Base-by-base conservation (phyloP, 768 basidiomycete genomes). In the Lactarius trivialis region DNA sequence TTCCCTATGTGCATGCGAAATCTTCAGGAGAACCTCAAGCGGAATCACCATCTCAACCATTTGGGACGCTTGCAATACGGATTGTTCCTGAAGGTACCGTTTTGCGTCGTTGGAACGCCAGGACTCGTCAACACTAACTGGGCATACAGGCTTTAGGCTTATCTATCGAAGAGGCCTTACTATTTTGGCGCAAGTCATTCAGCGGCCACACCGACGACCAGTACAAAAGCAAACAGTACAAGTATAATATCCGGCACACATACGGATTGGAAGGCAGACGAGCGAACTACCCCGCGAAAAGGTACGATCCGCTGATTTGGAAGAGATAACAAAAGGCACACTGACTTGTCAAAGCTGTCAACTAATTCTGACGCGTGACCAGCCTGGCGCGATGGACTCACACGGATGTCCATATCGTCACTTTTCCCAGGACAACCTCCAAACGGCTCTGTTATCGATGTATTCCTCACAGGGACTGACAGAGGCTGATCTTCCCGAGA, bases 181-280 rank as follows among this genome's bases (percentile, higher is more conserved):
- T 81, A 11, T 99, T 97, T 74, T 99, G 97, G 97, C 79, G 92
- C 58, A 90, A 86, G 71, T 86, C 90, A 28, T 97, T 96, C 72
- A 84, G 74, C 65, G 77, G 75, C 30, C 84, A 92, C 58, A 85
- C 87, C 11, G 96, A 98, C 61, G 93, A 98, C 75, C 88, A 93
- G 72, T 99, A 98, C 76, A 96, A 95, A n/a, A n/a, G n/a, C 78
- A 99, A 98, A 72, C 91, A 97, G 71, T 88, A 98, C 80, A 88
- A 85, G 69, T 99, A 99, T 73, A 99, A 98, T 67, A 94, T 99
- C 68, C 86, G 96, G 50, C 97, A 99, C 72, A 86, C 85, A 5
- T 99, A 86, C 69, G 97, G 97, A 39, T 76, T 97, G 56, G 97
- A 98, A 72, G 97, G 97, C 11, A 92, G 89, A 73, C 84, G 96